Evolutionary conservation across 306 rosid species (phyloP), one percentile per base, ranked within the genome.

Genomic region (Cercis canadensis): DNA sequence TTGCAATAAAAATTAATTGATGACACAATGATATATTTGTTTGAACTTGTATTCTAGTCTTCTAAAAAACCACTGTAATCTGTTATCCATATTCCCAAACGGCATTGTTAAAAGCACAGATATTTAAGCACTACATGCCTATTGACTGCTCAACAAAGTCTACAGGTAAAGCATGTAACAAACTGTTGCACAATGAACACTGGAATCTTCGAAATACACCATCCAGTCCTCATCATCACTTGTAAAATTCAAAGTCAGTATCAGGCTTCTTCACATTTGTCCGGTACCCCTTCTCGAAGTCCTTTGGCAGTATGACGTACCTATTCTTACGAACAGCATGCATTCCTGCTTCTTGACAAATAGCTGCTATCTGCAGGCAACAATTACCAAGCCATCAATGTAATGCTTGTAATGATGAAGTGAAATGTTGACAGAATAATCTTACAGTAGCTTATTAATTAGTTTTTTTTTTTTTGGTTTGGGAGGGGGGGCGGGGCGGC

Each of bases 341-440:
- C 99, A 95, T 95, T 75, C 99, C 97, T 3, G 99, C 99, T 80
- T 94, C 99, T 85, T 94, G 99, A 80, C 99, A 94, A 55, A 95
- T 91, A 34, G 99, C 99, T 0, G 96, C 66, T 18, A 95, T 95
- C 99, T 95, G 86, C 75, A 74, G 14, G 24, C 65, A 70, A 45
- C 73, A 49, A 52, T 45, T 24, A 24, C 29, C 29, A 24, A 50
- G 37, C 33, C 44, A 68, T 58, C 32, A 9, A 36, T 51, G 36
- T 39, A 41, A 51, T 4, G 31, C 9, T n/a, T 16, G 53, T 37
- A 2, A 37, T 5, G 43, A 37, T 37, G 43, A 37, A 37, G 10
- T 5, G 43, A 37, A 37, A 37, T 37, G 43, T 5, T 8, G 43
- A 37, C 43, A 5, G 7, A 37, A 3, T 37, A 37, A 37, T 37